These are phyloP conservation scores for Lumnitzera littorea DNA, from an alignment of 345 rosid species.

Conservation along the genomic window DNA sequence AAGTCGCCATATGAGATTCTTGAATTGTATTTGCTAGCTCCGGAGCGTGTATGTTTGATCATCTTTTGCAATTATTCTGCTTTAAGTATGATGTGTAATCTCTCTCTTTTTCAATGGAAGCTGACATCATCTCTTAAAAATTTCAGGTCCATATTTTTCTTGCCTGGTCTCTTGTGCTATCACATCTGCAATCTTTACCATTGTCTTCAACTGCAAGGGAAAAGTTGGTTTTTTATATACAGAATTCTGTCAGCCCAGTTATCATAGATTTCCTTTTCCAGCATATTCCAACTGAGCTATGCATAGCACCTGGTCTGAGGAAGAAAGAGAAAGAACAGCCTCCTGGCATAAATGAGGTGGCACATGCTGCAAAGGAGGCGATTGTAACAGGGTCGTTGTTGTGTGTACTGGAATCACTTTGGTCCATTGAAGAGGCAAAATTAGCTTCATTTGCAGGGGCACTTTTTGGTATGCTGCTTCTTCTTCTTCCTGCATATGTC, in stretches of 20 bases:
- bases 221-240: constrained; percentile 69
- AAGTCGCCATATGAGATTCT: constrained; percentile 56
- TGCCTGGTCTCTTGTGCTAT: constrained; percentile 81
- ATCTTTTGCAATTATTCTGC: constrained; percentile 2
- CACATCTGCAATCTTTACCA: constrained; percentile 69
- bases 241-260: constrained; percentile 50
- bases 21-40: constrained; percentile 60
- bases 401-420: constrained; percentile 66
- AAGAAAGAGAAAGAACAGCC: constrained; percentile 69
- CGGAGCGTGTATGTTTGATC: constrained; percentile 50
- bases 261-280: constrained; percentile 86
- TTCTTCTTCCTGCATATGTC: constrained; percentile 89
- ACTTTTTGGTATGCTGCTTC: constrained; percentile 75
- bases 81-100: neutral
- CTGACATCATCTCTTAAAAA: no score
- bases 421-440: constrained; percentile 61
- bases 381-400: constrained; percentile 57
- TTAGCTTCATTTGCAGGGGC: constrained; percentile 86
- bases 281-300: constrained; percentile 69
- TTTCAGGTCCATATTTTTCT: constrained; percentile 72
- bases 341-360: constrained; percentile 48
- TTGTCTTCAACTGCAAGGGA: constrained; percentile 55
- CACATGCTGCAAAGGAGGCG: constrained; percentile 58
- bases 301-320: constrained; percentile 45
- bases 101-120: no score